These are phyloP conservation scores for Rosa multiflora DNA, from an alignment of 306 rosid species.

Conservation along the genomic window DNA sequence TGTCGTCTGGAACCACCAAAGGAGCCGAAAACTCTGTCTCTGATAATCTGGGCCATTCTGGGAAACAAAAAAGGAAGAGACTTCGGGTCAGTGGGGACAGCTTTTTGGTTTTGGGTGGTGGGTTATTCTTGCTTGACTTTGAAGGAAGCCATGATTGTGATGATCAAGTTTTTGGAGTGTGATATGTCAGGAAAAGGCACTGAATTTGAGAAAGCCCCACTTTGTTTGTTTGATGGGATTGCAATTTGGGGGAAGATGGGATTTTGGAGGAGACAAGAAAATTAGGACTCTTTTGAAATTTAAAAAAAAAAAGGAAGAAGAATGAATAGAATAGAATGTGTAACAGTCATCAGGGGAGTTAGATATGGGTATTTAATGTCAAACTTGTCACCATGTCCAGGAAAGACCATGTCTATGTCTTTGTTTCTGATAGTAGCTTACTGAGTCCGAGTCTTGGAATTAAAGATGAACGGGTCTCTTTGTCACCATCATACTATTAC, in stretches of 20 bases:
- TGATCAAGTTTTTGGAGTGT: background rate
- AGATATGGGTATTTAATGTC: background rate
- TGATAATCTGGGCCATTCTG: slow-evolving; percentile 51
- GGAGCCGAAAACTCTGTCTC: slow-evolving; percentile 41
- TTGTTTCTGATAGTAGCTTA: background rate
- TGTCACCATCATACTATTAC: background rate
- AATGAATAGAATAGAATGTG: background rate
- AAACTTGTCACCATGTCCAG: background rate
- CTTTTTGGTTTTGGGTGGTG: background rate
- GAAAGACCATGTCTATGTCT: background rate
- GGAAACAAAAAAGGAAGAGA: background rate
- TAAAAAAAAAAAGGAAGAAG: background rate
- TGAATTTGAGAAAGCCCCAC: background rate
- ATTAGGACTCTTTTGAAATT: background rate
- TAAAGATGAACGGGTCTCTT: background rate
- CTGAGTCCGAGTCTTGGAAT: background rate
- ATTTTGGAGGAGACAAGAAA: background rate
- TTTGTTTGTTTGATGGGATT: background rate
- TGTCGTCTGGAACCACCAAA: slow-evolving; percentile 37
- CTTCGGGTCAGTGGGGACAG: slow-evolving; percentile 26
- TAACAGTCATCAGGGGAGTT: background rate
- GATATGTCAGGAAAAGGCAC: background rate
- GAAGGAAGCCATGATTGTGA: slow-evolving; percentile 37
- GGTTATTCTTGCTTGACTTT: slow-evolving; percentile 58
- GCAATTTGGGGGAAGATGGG: background rate